A percentile compares a stretch with the other conserved stretches of the same genome.
Conservation (phyloP, 2,329 filamentous ascomycete genomes). For the Diaporthe sp. region DNA sequence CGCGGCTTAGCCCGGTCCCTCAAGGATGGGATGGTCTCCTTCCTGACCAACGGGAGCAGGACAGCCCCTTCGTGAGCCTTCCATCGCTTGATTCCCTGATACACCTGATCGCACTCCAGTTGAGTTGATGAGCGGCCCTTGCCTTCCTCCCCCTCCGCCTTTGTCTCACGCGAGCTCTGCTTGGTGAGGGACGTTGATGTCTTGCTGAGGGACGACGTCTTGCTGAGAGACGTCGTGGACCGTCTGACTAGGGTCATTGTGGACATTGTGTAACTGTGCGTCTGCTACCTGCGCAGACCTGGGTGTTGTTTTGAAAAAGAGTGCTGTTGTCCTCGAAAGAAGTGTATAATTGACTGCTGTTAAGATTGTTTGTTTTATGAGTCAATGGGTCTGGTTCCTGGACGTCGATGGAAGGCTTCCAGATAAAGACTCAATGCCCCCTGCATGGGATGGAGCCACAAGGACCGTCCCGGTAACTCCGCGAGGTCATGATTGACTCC, state of each 20-base stretch:
- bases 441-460: constrained; percentile 31
- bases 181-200: constrained; percentile 18
- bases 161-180: constrained; percentile 18
- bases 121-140: constrained; percentile 21
- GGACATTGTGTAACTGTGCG: constrained; percentile 12
- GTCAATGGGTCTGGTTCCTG: background rate
- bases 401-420: background rate
- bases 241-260: constrained; percentile 12
- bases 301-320: constrained; percentile 34
- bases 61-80: constrained; percentile 40
- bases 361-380: constrained; percentile 16
- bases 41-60: constrained; percentile 37
- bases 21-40: constrained; percentile 14
- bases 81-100: constrained; percentile 39
- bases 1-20: constrained; percentile 37
- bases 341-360: background rate
- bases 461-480: constrained; percentile 28
- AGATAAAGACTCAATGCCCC: constrained; percentile 27
- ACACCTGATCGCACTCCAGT: constrained; percentile 40
- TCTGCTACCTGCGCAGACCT: constrained; percentile 31
- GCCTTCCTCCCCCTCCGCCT: background rate
- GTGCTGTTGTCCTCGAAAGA: constrained; percentile 28
- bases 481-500: constrained; percentile 11
- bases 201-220: background rate
- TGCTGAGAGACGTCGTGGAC: constrained; percentile 7